phyloP scores from a whole-genome alignment of 2,329 filamentous ascomycete species.

The Didymella lethalis region DNA sequence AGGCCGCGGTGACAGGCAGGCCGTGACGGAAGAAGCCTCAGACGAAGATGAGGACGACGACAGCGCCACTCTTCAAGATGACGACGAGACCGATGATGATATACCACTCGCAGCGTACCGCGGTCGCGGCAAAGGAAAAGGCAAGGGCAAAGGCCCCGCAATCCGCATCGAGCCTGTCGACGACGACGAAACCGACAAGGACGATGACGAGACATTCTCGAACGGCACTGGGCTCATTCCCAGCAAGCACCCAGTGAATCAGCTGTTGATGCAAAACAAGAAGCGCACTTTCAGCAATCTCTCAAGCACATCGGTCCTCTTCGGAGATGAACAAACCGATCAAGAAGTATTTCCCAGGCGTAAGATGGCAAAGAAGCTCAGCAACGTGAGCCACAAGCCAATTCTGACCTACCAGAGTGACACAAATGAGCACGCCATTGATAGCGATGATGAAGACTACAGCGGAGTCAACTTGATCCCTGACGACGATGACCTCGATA shows the following conservation, averaged over 20 bases:
- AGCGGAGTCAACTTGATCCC: conserved; percentile 80
- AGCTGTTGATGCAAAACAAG: conserved; percentile 43
- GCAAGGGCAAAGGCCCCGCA: conserved; percentile 47
- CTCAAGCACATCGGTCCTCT: conserved; percentile 49
- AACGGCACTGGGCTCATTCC: conserved; percentile 41
- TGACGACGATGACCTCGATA: conserved; percentile 77
- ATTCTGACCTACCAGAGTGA: conserved; percentile 47
- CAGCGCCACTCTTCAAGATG: conserved; percentile 45
- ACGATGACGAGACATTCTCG: conserved; percentile 40
- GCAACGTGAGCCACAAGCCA: conserved; percentile 44
- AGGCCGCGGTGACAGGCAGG: conserved; percentile 38
- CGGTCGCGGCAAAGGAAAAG: conserved; percentile 44
- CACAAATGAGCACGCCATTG: conserved; percentile 47
- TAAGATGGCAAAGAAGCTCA: conserved; percentile 49
- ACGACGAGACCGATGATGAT: conserved; percentile 48
- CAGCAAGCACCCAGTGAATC: conserved; percentile 41
- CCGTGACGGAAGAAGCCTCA: conserved; percentile 38
- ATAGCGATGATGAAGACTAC: conserved; percentile 62
- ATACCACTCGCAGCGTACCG: conserved; percentile 43
- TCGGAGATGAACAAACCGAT: conserved; percentile 46
- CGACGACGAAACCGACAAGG: conserved; percentile 40
- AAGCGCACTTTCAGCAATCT: conserved; percentile 52
- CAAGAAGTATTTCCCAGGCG: conserved; percentile 47
- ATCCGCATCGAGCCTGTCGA: conserved; percentile 48
- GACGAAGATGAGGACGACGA: conserved; percentile 49